Evolutionary conservation across 1,284 basidiomycete genomes (phyloP).

Genomic region (Tilletia caries): DNA sequence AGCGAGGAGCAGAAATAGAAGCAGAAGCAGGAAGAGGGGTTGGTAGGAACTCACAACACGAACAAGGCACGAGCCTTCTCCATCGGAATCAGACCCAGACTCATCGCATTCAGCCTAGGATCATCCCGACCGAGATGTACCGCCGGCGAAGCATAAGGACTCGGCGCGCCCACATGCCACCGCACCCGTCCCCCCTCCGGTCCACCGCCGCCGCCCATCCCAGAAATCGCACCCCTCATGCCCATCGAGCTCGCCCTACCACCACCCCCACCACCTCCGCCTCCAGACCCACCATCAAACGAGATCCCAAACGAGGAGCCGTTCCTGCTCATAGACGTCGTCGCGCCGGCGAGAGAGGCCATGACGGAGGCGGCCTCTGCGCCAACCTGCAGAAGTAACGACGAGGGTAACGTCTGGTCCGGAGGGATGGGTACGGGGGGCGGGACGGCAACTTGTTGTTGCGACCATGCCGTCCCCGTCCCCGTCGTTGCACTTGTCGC

Average conservation of each 20-base stretch:
- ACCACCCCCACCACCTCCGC: background rate
- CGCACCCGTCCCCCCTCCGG: background rate
- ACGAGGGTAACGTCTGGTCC: conserved; percentile 19
- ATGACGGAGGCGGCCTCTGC: conserved; percentile 11
- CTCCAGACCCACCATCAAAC: background rate
- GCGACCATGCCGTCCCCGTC: background rate
- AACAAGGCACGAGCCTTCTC: conserved; percentile 39
- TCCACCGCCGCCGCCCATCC: background rate
- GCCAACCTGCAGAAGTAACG: conserved; percentile 19
- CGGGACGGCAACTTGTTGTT: conserved; percentile 16
- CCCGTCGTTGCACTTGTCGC: background rate
- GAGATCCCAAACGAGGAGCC: background rate
- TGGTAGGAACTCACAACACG: conserved; percentile 25
- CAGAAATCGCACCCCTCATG: too few species aligned
- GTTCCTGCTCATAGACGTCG: background rate
- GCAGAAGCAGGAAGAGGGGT: too few species aligned
- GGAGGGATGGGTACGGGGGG: conserved; percentile 17
- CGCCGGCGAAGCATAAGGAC: conserved; percentile 30
- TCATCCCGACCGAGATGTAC: conserved; percentile 36
- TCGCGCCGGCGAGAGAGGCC: background rate
- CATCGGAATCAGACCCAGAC: conserved; percentile 37
- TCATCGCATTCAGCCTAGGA: conserved; percentile 41
- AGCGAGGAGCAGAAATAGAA: too few species aligned
- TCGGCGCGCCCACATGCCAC: background rate
- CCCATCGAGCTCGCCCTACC: background rate